Conservation (phyloP, 768 basidiomycete genomes). For the Podaxis sp. region DNA sequence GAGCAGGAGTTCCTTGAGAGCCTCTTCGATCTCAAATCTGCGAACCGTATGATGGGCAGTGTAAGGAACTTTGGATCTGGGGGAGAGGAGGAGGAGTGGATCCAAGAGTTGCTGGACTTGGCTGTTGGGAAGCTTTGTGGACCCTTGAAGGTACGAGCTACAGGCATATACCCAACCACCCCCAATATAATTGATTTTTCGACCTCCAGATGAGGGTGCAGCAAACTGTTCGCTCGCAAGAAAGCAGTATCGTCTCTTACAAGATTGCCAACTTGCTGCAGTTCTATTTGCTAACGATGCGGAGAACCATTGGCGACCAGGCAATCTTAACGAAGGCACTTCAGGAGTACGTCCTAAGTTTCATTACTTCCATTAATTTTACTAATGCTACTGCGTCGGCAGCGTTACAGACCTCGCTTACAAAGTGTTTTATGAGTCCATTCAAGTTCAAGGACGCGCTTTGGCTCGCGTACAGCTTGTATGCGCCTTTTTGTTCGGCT, state of each 20-base stretch:
- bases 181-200: background rate
- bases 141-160: conserved; percentile 74
- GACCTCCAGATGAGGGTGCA: conserved; percentile 73
- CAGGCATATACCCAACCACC: background rate
- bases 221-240: conserved; percentile 91
- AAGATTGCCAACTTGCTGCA: conserved; percentile 94
- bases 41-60: conserved; percentile 76
- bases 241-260: conserved; percentile 89
- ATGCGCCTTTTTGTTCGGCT: conserved; percentile 20
- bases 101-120: conserved; percentile 76
- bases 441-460: conserved; percentile 80
- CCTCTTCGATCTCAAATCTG: conserved; percentile 70
- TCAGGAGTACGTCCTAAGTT: conserved; percentile 59
- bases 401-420: conserved; percentile 84
- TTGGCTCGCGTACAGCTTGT: conserved; percentile 56
- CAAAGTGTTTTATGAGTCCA: conserved; percentile 83
- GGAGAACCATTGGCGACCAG: conserved; percentile 83
- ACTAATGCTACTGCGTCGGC: background rate
- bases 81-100: conserved; percentile 75
- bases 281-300: conserved; percentile 93
- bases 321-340: conserved; percentile 77
- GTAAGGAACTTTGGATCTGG: conserved; percentile 49
- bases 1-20: conserved; percentile 93
- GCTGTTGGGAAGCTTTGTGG: conserved; percentile 81
- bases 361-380: background rate